Percentiles rank a stretch among this genome's conserved stretches.
Conservation (phyloP, 1,139 yeast genomes). For the Suhomyces kunorum region DNA sequence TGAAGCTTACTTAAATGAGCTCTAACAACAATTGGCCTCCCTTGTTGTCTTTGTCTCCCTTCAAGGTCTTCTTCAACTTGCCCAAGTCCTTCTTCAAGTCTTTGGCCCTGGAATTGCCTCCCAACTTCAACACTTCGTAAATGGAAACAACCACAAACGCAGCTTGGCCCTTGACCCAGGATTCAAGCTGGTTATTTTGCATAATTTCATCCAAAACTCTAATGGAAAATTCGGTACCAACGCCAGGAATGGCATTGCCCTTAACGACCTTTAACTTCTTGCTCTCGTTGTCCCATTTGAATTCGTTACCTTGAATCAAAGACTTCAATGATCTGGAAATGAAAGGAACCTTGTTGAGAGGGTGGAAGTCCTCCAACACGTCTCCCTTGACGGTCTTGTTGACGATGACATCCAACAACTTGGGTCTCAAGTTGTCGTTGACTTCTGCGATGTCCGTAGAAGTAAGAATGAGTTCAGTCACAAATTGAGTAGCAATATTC, state of each 20-base stretch:
- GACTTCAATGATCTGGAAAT: slow-evolving; percentile 76
- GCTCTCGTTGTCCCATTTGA: slow-evolving; percentile 65
- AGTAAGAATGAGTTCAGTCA: slow-evolving; percentile 69
- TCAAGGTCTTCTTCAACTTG: slow-evolving; percentile 50
- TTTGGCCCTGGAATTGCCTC: slow-evolving; percentile 37
- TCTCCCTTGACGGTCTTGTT: slow-evolving; percentile 65
- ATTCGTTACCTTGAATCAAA: slow-evolving; percentile 70
- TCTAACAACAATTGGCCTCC: slow-evolving; percentile 72
- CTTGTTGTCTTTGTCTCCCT: slow-evolving; percentile 60
- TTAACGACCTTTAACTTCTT: slow-evolving; percentile 48
- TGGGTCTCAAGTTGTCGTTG: slow-evolving; percentile 45
- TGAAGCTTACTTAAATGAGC: slow-evolving; percentile 16
- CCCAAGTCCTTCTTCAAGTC: slow-evolving; percentile 56
- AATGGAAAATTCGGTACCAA: slow-evolving; percentile 66
- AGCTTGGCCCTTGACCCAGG: slow-evolving; percentile 78
- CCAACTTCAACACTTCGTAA: slow-evolving; percentile 52
- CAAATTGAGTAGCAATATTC: slow-evolving; percentile 80
- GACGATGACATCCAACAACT: slow-evolving; percentile 56
- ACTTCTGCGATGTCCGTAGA: slow-evolving; percentile 50
- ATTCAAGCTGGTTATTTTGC: slow-evolving; percentile 44
- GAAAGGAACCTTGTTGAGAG: slow-evolving; percentile 67
- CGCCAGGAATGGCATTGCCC: slow-evolving; percentile 49
- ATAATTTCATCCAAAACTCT: slow-evolving; percentile 54
- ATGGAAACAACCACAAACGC: slow-evolving; percentile 79
- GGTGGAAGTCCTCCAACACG: slow-evolving; percentile 65